A percentile compares a stretch with the other conserved stretches of the same genome.
Conservation (phyloP, 257 asterid species). For the Petrea volubilis region DNA sequence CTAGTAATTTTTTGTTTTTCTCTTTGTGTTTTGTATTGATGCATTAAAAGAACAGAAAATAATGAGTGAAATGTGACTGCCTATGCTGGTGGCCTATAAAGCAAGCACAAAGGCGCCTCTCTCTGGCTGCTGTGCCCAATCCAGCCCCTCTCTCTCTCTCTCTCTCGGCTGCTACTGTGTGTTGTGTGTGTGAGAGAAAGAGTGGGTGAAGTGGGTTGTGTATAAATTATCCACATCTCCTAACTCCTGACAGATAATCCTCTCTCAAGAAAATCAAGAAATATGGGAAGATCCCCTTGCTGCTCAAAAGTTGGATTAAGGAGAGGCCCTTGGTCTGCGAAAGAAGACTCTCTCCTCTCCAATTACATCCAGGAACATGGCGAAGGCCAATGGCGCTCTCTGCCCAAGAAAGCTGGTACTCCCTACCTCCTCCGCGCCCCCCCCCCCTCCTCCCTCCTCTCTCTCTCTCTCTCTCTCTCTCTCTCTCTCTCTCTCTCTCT, state of each 20-base stretch:
- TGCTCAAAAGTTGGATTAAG: constrained; percentile 42
- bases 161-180: neutral
- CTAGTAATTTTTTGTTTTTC: no score
- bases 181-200: neutral
- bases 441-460: neutral
- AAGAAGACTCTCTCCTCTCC: constrained; percentile 38
- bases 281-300: constrained; percentile 51
- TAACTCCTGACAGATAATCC: no score
- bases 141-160: neutral
- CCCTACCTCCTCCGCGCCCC: neutral
- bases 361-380: constrained; percentile 33
- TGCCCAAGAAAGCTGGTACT: constrained; percentile 44
- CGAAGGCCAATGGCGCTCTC: constrained; percentile 49
- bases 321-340: constrained; percentile 48
- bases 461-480: neutral
- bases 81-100: constrained; percentile 12
- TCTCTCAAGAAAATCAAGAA: neutral
- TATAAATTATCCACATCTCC: neutral
- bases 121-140: constrained; percentile 13
- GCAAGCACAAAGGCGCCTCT: neutral
- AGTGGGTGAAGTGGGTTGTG: neutral
- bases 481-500: no score
- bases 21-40: neutral
- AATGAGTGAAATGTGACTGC: neutral
- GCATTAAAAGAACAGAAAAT: neutral